These are phyloP conservation scores for Paecilomyces formosus DNA, from an alignment of 2,329 filamentous ascomycete species.

Conservation along the genomic window DNA sequence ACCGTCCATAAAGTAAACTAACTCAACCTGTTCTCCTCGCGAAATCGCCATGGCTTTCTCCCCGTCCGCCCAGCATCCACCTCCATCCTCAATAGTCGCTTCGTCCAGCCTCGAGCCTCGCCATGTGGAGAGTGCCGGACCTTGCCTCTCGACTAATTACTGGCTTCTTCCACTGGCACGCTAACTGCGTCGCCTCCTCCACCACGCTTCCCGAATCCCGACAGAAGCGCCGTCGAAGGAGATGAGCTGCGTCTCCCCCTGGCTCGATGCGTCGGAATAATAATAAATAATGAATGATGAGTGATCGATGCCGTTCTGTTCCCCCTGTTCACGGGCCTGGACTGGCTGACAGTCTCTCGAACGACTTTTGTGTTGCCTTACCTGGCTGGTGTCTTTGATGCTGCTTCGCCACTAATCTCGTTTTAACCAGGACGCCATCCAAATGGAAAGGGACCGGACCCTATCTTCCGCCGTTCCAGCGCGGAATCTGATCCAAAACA, in stretches of 20 bases:
- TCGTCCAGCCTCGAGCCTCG: not conserved
- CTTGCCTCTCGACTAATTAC: not conserved
- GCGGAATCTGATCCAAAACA: not conserved
- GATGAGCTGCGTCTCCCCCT: not conserved
- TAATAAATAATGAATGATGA: not conserved
- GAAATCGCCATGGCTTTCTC: not conserved
- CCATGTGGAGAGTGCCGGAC: not conserved
- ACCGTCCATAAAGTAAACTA: not conserved
- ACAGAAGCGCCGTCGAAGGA: not conserved
- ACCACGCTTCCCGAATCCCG: not conserved
- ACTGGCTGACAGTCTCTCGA: not conserved
- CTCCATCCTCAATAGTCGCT: not conserved
- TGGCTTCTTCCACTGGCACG: not conserved
- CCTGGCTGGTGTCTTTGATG: not conserved
- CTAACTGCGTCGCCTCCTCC: not conserved
- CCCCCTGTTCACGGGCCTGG: not conserved
- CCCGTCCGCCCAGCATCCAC: not conserved
- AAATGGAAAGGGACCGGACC: not conserved
- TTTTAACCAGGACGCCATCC: not conserved
- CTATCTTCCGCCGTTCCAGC: not conserved
- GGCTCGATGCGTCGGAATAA: not conserved
- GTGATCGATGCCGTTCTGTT: not conserved
- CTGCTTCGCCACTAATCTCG: not conserved
- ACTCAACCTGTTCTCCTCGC: too few relatives aligned
- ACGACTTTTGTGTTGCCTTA: not conserved